A percentile compares a stretch with the other conserved stretches of the same genome.
Evolutionary conservation across 352 stramenopile species (phyloP).

Genomic region (Globisporangium yorkense): DNA sequence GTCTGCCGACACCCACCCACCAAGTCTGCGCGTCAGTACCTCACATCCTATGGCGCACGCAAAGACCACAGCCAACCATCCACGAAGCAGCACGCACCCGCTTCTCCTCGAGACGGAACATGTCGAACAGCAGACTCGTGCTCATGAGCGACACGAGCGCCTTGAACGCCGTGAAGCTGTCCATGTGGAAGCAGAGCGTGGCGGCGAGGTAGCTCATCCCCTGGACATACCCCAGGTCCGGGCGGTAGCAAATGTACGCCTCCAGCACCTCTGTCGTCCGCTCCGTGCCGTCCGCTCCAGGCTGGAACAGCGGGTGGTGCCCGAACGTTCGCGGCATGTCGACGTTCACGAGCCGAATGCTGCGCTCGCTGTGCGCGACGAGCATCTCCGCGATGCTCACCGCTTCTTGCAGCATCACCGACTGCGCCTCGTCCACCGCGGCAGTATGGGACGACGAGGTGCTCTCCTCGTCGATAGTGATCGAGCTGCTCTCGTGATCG

Average conservation of each 20-base stretch:
- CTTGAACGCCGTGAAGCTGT: constrained; percentile 86
- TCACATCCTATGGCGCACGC: neutral
- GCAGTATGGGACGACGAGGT: neutral
- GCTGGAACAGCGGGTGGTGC: constrained; percentile 72
- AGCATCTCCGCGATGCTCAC: constrained; percentile 78
- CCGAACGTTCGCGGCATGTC: constrained; percentile 86
- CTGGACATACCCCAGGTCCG: constrained; percentile 82
- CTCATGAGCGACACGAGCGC: constrained; percentile 77
- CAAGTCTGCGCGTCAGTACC: neutral
- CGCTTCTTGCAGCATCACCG: constrained; percentile 49
- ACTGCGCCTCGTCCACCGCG: constrained; percentile 3
- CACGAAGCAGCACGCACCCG: constrained; percentile 34
- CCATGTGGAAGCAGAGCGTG: constrained; percentile 82
- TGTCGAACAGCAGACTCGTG: constrained; percentile 82
- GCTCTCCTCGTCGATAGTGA: neutral
- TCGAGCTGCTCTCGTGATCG: neutral
- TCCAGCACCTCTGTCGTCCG: constrained; percentile 78
- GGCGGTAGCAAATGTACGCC: constrained; percentile 83
- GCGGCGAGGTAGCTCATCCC: constrained; percentile 87
- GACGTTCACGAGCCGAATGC: constrained; percentile 75
- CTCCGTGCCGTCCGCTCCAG: constrained; percentile 59
- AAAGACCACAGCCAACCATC: no score
- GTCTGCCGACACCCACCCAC: constrained; percentile 29
- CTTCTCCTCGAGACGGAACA: constrained; percentile 80
- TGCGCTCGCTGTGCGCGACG: constrained; percentile 71